Conservation (phyloP, 1,139 yeast species). For the Wickerhamiella infanticola region DNA sequence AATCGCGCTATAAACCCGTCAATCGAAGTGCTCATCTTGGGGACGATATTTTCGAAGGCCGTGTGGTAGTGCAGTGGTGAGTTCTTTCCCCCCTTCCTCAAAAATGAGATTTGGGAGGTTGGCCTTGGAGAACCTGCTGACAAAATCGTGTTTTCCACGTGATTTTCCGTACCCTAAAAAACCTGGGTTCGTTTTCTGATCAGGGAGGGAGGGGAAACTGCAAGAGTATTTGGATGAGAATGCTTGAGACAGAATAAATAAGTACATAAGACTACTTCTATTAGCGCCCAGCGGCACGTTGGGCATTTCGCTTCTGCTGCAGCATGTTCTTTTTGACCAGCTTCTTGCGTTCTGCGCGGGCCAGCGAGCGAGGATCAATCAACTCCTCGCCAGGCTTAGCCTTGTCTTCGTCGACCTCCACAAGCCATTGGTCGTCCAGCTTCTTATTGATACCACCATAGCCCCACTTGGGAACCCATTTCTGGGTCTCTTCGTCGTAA, state of each 20-base stretch:
- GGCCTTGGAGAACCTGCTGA: slow-evolving; percentile 3
- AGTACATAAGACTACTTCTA: not conserved
- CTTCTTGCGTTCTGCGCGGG: slow-evolving; percentile 69
- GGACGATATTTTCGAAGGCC: not conserved
- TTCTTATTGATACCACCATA: slow-evolving; percentile 84
- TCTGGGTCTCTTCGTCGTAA: slow-evolving; percentile 74
- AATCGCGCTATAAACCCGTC: slow-evolving; percentile 49
- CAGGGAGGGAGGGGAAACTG: not conserved
- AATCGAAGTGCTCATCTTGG: slow-evolving; percentile 26
- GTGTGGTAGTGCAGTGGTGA: not conserved
- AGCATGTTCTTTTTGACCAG: slow-evolving; percentile 72
- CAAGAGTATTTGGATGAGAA: not conserved
- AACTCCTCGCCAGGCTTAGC: slow-evolving; percentile 48
- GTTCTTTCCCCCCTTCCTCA: not conserved
- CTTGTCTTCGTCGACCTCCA: slow-evolving; percentile 60
- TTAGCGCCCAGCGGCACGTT: slow-evolving; percentile 16
- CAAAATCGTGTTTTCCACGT: slow-evolving; percentile 6
- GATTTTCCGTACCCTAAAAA: not conserved
- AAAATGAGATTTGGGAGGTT: not conserved
- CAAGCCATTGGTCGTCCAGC: slow-evolving; percentile 85
- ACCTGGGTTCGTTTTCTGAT: not conserved
- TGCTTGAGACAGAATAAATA: not conserved
- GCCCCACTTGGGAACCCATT: slow-evolving; percentile 99
- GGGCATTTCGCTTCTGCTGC: slow-evolving; percentile 67
- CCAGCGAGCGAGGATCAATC: slow-evolving; percentile 72